Conservation (phyloP, 306 rosid genomes). For the Malus domestica region DNA sequence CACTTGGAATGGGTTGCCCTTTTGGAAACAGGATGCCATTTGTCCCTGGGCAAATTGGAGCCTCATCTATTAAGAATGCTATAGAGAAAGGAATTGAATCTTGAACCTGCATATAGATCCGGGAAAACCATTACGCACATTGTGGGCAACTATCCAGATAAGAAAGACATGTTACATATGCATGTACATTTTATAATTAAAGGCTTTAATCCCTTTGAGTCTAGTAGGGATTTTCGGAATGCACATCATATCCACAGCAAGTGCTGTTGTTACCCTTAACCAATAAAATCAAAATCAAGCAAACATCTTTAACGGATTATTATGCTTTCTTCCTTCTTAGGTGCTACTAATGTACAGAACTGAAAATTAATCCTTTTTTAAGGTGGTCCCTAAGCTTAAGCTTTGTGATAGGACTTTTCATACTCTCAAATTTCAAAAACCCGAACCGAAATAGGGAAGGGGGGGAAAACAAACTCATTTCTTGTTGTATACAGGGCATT, state of each 20-base stretch:
- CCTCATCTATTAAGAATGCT: slow-evolving; percentile 51
- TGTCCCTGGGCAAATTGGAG: slow-evolving; percentile 41
- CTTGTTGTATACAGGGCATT: not conserved
- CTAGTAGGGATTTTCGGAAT: not conserved
- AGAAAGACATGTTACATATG: not conserved
- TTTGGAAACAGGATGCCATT: slow-evolving; percentile 55
- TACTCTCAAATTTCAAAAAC: not conserved
- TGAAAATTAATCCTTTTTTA: not conserved
- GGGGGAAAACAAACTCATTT: not conserved
- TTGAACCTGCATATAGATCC: slow-evolving; percentile 55
- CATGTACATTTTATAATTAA: not conserved
- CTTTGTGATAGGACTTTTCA: not conserved
- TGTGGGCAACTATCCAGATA: slow-evolving; percentile 7
- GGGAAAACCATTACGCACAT: slow-evolving; percentile 11
- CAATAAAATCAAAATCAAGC: not conserved
- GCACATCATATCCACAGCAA: not conserved
- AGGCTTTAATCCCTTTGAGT: not conserved
- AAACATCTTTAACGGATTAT: not conserved
- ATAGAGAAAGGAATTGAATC: slow-evolving; percentile 72
- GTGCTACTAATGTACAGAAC: not conserved
- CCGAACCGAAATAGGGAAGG: too few species aligned
- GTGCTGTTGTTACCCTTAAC: not conserved
- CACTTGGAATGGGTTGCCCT: slow-evolving; percentile 72
- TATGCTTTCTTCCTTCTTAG: not conserved
- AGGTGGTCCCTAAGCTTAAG: not conserved